A percentile compares a stretch with the other conserved stretches of the same genome.
Evolutionary conservation across 2,329 filamentous ascomycete species (phyloP).

Genomic region (Phaeosphaeriaceae sp.): DNA sequence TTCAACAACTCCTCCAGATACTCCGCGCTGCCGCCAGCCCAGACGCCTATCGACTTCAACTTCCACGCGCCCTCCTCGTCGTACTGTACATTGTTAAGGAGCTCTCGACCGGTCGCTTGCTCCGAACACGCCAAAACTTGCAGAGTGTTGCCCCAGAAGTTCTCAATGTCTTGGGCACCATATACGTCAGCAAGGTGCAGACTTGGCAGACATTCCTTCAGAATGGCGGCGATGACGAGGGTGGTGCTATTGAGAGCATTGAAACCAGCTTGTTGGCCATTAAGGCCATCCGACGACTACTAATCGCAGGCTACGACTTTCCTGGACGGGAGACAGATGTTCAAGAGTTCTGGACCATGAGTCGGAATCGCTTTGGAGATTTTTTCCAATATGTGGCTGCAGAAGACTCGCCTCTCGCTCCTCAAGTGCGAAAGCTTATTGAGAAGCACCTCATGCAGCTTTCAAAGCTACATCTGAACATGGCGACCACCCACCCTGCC

Average conservation of each 20-base stretch:
- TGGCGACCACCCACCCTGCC: constrained; percentile 79
- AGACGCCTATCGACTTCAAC: constrained; percentile 67
- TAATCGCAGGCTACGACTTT: constrained; percentile 82
- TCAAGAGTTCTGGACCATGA: constrained; percentile 79
- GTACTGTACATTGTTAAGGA: constrained; percentile 91
- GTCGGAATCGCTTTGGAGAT: constrained; percentile 76
- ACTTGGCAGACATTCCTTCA: constrained; percentile 71
- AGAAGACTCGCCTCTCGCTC: constrained; percentile 59
- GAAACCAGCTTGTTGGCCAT: constrained; percentile 79
- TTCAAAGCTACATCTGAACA: constrained; percentile 87
- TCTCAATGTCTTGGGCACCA: constrained; percentile 76
- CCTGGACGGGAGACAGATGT: constrained; percentile 81
- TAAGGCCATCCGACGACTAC: constrained; percentile 78
- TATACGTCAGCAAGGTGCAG: constrained; percentile 78
- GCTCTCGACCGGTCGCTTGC: constrained; percentile 78
- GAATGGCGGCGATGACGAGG: constrained; percentile 64
- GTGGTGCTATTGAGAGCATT: constrained; percentile 68
- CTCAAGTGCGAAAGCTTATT: constrained; percentile 66
- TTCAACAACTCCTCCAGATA: constrained; percentile 55
- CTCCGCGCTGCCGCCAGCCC: constrained; percentile 64
- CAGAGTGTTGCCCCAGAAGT: constrained; percentile 83
- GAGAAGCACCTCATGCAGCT: constrained; percentile 90
- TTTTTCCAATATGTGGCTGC: constrained; percentile 71
- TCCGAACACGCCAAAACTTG: constrained; percentile 76
- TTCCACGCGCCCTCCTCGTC: constrained; percentile 76